Evolutionary conservation across 495 filamentous ascomycete genomes (phyloP), one percentile per base, ranked within the genome.

Genomic region (Achaetomiella virescens): DNA sequence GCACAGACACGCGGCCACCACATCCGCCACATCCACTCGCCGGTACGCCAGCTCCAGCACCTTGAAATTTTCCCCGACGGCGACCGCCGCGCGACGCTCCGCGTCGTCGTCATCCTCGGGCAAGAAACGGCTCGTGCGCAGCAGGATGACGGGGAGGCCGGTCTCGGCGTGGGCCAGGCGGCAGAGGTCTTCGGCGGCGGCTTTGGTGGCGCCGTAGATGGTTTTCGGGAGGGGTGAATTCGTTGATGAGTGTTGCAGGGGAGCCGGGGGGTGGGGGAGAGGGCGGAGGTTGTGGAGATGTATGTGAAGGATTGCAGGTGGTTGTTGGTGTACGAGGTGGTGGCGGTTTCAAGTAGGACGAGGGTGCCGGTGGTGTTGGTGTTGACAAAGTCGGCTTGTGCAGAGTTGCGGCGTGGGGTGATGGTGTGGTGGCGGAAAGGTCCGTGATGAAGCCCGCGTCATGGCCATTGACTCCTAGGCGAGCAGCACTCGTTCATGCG

Each of bases 1-100:
- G 62, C 65, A 1, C 62, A 61, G 2, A 62, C 55, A 66, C 8
- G 65, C 66, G 0, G 17, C 31, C 0, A 69, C 66, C 3, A 67
- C 57, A 14, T 69, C 66, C 0, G 50, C 56, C 2, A 69, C 51
- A 29, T 69, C 66, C 18, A 65, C 62, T 31, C 66, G 40, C 17
- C 66, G 49, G 1, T 67, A 67, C 2, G 65, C 62, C 37, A 69
- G 25, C 50, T 69, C 66, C 41, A 61, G 37, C 25, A 69, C 62
- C 62, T 69, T 69, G 14, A 69, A 41, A n/a, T 67, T 69, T 9
- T 67, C 65, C 24, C 62, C 66, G 0, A n/a, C n/a, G n/a, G n/a
- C n/a, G n/a, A n/a, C n/a, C n/a, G n/a, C n/a, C n/a, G 47, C 52
- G 40, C 3, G 15, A 25, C 62, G 46, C 11, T 57, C 60, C 6